Conservation (phyloP, 306 rosid species). For the Gynostemma pentaphyllum region DNA sequence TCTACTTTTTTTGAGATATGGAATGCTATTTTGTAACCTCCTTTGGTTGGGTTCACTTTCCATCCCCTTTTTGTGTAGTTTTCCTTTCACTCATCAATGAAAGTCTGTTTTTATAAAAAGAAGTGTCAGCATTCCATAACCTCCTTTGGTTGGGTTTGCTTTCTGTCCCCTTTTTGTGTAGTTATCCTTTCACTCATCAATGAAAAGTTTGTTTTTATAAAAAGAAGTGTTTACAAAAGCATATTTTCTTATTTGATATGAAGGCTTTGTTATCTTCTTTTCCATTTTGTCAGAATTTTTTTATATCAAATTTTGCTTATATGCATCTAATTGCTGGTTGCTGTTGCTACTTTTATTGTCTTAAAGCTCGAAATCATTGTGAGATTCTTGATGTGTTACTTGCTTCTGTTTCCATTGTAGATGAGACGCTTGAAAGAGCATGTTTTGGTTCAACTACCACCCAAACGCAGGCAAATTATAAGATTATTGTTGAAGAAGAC, state of each 20-base stretch:
- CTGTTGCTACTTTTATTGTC: background rate
- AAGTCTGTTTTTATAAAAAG: too few species aligned
- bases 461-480: slow-evolving; percentile 82
- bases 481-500: slow-evolving; percentile 54
- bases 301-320: background rate
- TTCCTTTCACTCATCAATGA: too few species aligned
- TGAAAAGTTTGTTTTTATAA: too few species aligned
- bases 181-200: too few species aligned
- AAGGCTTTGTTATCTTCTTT: background rate
- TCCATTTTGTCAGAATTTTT: background rate
- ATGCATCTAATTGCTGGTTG: background rate
- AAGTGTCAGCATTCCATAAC: too few species aligned
- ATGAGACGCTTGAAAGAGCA: slow-evolving; percentile 93
- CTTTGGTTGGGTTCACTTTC: too few species aligned
- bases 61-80: too few species aligned
- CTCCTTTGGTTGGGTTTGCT: too few species aligned
- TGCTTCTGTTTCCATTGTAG: slow-evolving; percentile 28
- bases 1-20: too few species aligned
- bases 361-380: background rate
- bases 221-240: too few species aligned
- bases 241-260: background rate
- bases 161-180: too few species aligned
- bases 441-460: slow-evolving; percentile 78
- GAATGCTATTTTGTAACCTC: too few species aligned
- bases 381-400: background rate